Percentiles rank a stretch among this genome's conserved stretches.
phyloP scores from a whole-genome alignment of 352 stramenopile species.

The Globisporangium cylindrosporum region DNA sequence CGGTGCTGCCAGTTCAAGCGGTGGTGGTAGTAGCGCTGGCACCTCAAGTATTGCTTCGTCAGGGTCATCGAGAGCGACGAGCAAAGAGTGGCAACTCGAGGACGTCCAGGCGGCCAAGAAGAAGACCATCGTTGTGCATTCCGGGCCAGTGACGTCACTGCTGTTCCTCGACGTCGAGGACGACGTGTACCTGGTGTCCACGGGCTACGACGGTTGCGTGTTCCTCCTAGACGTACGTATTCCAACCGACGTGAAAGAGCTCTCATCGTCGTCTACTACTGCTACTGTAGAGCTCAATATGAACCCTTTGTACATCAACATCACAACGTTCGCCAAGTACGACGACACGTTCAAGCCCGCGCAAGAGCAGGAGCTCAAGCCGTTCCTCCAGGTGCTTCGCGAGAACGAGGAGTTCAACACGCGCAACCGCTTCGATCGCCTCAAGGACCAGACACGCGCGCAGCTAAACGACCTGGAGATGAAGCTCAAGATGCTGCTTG shows the following conservation, averaged over 20 bases:
- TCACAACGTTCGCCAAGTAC: conserved; percentile 72
- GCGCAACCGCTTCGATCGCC: conserved; percentile 57
- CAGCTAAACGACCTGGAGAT: conserved; percentile 62
- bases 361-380: conserved; percentile 31
- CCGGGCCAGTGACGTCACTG: conserved; percentile 54
- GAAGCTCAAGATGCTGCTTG: conserved; percentile 64
- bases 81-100: conserved; percentile 41
- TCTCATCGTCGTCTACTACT: not conserved
- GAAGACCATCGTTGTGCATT: conserved; percentile 54
- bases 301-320: conserved; percentile 58
- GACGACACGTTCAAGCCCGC: conserved; percentile 58
- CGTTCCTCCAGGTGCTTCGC: conserved; percentile 39
- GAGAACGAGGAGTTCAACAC: conserved; percentile 34
- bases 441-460: conserved; percentile 64
- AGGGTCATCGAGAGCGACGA: not conserved
- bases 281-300: conserved; percentile 20
- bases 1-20: conserved; percentile 17
- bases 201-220: conserved; percentile 57
- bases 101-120: conserved; percentile 70
- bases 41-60: not conserved
- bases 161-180: conserved; percentile 38
- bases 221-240: conserved; percentile 66
- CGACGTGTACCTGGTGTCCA: conserved; percentile 56
- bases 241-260: conserved; percentile 21
- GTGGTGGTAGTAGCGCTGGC: not conserved